phyloP scores from a whole-genome alignment of 108 stramenopile genomes.

The Nannochloropsis salina region DNA sequence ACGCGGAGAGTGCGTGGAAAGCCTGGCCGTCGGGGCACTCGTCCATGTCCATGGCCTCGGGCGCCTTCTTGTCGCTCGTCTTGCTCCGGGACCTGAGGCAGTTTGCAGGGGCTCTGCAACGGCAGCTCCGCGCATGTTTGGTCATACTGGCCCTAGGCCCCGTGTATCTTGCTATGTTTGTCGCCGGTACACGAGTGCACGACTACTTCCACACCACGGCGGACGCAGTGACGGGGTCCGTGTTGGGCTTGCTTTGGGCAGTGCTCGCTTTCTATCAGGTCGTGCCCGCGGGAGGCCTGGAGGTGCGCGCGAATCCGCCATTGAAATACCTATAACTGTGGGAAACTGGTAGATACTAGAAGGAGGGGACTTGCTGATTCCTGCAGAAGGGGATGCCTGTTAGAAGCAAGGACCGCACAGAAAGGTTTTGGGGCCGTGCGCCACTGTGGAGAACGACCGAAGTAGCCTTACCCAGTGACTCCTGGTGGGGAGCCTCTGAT shows the following conservation, averaged over 20 bases:
- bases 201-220: background rate
- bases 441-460: too few species aligned
- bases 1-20: background rate
- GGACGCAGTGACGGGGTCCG: background rate
- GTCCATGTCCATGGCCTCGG: background rate
- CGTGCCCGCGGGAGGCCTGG: background rate
- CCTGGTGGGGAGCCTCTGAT: too few species aligned
- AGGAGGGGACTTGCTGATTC: too few species aligned
- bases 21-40: background rate
- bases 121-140: background rate
- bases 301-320: background rate
- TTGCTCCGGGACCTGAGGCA: background rate
- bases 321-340: background rate
- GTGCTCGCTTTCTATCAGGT: background rate
- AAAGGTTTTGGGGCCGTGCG: too few species aligned
- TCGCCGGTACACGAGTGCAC: background rate
- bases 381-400: too few species aligned
- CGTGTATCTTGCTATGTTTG: constrained; percentile 17
- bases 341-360: too few species aligned
- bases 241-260: background rate
- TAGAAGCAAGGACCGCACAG: too few species aligned
- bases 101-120: background rate
- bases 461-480: too few species aligned
- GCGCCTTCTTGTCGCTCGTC: background rate
- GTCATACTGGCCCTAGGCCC: background rate